Percentiles rank a stretch among this genome's conserved stretches.
These are phyloP conservation scores for Nemania serpens DNA, from an alignment of 2,329 filamentous ascomycete species.

Conservation along the genomic window DNA sequence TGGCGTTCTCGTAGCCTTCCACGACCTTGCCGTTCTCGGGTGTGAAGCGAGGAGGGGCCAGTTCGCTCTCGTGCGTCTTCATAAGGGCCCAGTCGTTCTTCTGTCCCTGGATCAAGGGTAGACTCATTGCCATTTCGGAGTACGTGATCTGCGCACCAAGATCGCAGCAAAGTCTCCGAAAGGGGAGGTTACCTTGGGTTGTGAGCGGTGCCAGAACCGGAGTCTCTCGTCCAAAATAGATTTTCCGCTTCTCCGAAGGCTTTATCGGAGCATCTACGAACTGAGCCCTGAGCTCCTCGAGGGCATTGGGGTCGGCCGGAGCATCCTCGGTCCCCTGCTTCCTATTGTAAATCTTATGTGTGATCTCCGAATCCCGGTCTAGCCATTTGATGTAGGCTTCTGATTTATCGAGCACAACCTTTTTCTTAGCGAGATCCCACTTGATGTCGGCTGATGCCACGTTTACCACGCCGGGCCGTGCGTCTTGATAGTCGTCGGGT, in stretches of 20 bases:
- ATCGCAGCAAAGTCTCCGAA: constrained; percentile 85
- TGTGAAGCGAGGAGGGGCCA: constrained; percentile 70
- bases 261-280: constrained; percentile 87
- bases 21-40: constrained; percentile 60
- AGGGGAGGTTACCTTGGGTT: constrained; percentile 95
- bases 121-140: constrained; percentile 95
- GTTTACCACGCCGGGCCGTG: constrained; percentile 73
- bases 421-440: constrained; percentile 74
- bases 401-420: constrained; percentile 70
- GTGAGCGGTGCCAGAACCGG: constrained; percentile 93
- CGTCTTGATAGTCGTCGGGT: constrained; percentile 50
- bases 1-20: constrained; percentile 77
- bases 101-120: constrained; percentile 86
- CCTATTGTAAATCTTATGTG: constrained; percentile 53
- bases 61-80: constrained; percentile 87
- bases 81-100: constrained; percentile 94
- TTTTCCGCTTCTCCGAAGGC: constrained; percentile 87
- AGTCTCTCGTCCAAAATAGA: constrained; percentile 95
- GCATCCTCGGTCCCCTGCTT: constrained; percentile 48
- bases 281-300: constrained; percentile 74
- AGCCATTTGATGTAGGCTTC: constrained; percentile 81
- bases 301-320: constrained; percentile 41
- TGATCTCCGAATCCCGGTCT: constrained; percentile 63
- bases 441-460: constrained; percentile 72
- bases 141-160: constrained; percentile 93